Evolutionary conservation across 2,329 filamentous ascomycete genomes (phyloP), one percentile per base, ranked within the genome.

Genomic region (Cordyceps militaris): DNA sequence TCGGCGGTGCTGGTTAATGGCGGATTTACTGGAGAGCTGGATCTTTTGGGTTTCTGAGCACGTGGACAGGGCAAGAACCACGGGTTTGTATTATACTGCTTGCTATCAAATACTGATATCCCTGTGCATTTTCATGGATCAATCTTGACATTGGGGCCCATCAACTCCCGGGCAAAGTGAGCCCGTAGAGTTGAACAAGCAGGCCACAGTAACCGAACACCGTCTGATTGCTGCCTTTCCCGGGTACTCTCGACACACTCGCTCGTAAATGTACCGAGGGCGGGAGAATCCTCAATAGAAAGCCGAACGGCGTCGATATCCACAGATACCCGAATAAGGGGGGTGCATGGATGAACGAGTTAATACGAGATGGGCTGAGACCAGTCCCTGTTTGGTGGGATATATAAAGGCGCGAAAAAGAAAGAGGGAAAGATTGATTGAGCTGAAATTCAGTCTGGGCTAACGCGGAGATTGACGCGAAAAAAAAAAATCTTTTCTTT

Each of bases 1-100:
- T 87, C 86, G 0, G 81, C 80, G 1, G 79, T 87, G 57, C 70
- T 91, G 10, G 66, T 91, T 36, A 86, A 88, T 55, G 79, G 80
- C n/a, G 86, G 86, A 0, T 88, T 88, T 64, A 76, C 66, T 2
- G 83, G 79, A 4, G 82, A 85, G 1, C 86, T 87, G 60, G 74
- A 76, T 60, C 67, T 84, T 30, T 16, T 57, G 21, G 55, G 55
- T 13, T 47, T 56, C 13, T 56, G 26, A 32, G 10, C n/a, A 16
- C 34, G 14, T n/a, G 34, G 8, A n/a, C 11, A 42, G 16, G 5
- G 32, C 30, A 56, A 4, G 11, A 19, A n/a, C 13, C 24, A n/a
- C 13, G 13, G 21, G 32, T 26, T 23, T 52, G 54, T 43, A 34
- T n/a, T 24, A 34, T 50, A 50, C n/a, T 24, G n/a, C 9, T 43